Percentiles rank a stretch among this genome's conserved stretches.
Evolutionary conservation across 148 eudicot genomes (phyloP).

Genomic region (Bassia scoparia): DNA sequence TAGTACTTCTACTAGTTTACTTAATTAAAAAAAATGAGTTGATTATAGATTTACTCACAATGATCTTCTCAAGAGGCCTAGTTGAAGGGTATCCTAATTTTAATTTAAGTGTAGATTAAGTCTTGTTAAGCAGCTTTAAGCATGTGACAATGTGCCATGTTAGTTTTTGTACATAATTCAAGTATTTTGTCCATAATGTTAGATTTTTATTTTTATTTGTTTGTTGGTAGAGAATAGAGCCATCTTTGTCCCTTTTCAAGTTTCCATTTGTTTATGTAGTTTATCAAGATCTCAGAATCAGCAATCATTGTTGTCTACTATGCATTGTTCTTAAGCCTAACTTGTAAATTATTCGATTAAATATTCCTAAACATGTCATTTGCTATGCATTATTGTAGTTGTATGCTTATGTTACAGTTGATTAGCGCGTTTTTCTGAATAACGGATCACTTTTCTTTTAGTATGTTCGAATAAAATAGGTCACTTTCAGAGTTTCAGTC

Average conservation of each 20-base stretch:
- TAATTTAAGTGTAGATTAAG: not conserved
- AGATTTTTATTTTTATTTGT: constrained; percentile 11
- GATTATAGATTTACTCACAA: not conserved
- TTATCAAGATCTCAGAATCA: constrained; percentile 1
- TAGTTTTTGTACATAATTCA: constrained; percentile 18
- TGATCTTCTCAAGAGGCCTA: constrained; percentile 11
- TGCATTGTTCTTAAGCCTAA: not conserved
- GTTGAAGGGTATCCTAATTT: constrained; percentile 6
- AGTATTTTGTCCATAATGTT: constrained; percentile 18
- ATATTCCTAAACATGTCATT: not conserved
- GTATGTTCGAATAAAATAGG: not conserved
- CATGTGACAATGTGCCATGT: constrained; percentile 29
- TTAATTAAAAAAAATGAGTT: not conserved
- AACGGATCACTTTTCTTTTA: not conserved
- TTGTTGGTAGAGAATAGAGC: constrained; percentile 20
- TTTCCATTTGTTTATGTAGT: constrained; percentile 4
- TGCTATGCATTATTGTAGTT: not conserved
- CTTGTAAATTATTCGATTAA: not conserved
- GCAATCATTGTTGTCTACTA: constrained; percentile 8
- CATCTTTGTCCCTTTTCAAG: constrained; percentile 3
- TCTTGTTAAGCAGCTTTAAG: constrained; percentile 12
- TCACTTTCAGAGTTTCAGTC: not conserved
- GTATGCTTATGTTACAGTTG: not conserved
- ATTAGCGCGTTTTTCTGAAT: not conserved
- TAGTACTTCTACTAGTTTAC: not conserved